These are phyloP conservation scores for Fraxinus greggii DNA, from an alignment of 305 asterid species.

Conservation along the genomic window DNA sequence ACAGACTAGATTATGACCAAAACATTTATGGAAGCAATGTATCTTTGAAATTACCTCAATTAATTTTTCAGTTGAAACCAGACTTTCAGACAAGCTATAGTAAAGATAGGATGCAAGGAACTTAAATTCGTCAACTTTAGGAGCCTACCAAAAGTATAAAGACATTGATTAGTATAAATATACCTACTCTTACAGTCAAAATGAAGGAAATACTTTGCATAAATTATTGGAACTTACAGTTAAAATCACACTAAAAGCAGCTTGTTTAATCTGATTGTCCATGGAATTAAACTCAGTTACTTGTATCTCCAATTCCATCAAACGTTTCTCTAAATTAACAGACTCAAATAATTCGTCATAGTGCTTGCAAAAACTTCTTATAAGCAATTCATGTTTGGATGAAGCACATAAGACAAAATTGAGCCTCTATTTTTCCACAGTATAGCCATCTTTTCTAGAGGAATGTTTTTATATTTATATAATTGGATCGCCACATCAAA, in stretches of 20 bases:
- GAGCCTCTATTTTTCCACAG: too few species aligned
- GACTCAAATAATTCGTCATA: slow-evolving; percentile 46
- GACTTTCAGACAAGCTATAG: slow-evolving; percentile 64
- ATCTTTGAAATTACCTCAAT: slow-evolving; percentile 55
- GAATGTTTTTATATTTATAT: too few species aligned
- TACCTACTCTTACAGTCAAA: not conserved
- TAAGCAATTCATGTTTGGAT: slow-evolving; percentile 48
- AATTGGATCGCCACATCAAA: too few species aligned
- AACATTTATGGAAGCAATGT: slow-evolving; percentile 11
- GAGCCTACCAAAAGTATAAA: slow-evolving; percentile 50
- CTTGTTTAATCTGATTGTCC: slow-evolving; percentile 57
- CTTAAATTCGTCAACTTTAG: slow-evolving; percentile 47
- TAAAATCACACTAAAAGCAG: slow-evolving; percentile 58
- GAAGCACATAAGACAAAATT: too few species aligned
- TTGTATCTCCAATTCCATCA: slow-evolving; percentile 58
- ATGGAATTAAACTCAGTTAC: slow-evolving; percentile 56
- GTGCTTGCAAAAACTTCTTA: slow-evolving; percentile 49
- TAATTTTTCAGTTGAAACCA: slow-evolving; percentile 60
- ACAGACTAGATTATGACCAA: too few species aligned
- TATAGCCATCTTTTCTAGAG: too few species aligned
- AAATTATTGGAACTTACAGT: slow-evolving; percentile 43
- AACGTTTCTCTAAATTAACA: slow-evolving; percentile 56
- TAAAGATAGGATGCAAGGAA: slow-evolving; percentile 68
- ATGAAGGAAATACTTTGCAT: slow-evolving; percentile 1
- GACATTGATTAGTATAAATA: slow-evolving; percentile 16